These are phyloP conservation scores for Trichoderma sp. DNA, from an alignment of 2,329 filamentous ascomycete species.

Conservation along the genomic window DNA sequence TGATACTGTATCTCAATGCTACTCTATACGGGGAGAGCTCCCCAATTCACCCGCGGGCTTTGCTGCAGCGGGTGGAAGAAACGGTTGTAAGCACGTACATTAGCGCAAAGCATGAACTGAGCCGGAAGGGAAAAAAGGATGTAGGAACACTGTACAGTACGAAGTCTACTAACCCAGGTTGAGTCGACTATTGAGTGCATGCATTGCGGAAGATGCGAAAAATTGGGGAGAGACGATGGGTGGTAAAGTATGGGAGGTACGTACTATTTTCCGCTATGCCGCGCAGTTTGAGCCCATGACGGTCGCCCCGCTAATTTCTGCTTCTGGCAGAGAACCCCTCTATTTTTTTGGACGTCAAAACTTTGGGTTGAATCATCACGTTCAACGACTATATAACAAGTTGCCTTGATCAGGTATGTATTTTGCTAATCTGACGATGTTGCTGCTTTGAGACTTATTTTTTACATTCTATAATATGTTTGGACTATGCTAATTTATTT, in stretches of 20 bases:
- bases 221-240: constrained; percentile 13
- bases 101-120: background rate
- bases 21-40: background rate
- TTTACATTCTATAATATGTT: background rate
- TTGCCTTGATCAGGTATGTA: background rate
- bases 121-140: background rate
- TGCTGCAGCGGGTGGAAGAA: background rate
- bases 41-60: background rate
- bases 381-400: background rate
- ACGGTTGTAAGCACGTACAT: background rate
- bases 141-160: background rate
- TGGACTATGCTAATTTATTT: background rate
- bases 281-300: background rate
- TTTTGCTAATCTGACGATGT: too few relatives aligned
- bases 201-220: background rate
- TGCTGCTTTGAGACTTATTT: background rate
- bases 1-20: background rate
- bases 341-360: background rate
- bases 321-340: constrained; percentile 13
- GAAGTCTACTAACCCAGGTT: background rate
- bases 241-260: background rate
- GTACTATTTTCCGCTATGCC: background rate
- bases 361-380: background rate
- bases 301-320: constrained; percentile 21
- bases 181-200: background rate